These are phyloP conservation scores for Tulasnella sp. DNA, from an alignment of 768 basidiomycete species.

Conservation along the genomic window DNA sequence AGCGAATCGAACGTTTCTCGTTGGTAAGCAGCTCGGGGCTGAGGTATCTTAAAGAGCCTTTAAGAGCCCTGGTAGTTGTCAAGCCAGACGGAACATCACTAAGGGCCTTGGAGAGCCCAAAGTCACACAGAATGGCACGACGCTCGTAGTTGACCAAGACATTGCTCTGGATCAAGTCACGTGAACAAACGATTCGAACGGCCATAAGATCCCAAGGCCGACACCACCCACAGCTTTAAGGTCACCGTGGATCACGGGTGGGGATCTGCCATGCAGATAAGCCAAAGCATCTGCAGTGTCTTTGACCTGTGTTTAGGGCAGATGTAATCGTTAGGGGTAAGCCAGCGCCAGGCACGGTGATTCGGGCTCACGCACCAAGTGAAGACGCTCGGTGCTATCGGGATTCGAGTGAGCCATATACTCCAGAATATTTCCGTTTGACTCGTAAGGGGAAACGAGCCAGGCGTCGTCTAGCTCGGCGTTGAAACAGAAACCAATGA, in stretches of 20 bases:
- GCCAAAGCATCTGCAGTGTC: neutral
- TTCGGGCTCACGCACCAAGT: neutral
- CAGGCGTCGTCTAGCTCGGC: neutral
- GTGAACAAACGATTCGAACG: neutral
- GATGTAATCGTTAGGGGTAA: neutral
- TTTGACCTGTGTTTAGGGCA: neutral
- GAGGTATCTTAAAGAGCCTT: neutral
- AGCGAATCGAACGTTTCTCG: neutral
- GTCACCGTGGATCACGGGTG: neutral
- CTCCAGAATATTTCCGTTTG: neutral
- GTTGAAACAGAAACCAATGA: conserved; percentile 2
- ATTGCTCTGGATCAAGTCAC: neutral
- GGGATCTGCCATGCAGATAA: neutral
- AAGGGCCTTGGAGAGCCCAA: neutral
- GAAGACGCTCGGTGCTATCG: neutral
- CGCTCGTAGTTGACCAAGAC: neutral
- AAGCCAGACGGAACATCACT: neutral
- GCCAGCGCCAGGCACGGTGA: no score
- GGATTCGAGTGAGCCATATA: neutral
- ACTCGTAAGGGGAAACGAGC: neutral
- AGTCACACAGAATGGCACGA: conserved; percentile 11
- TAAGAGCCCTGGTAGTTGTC: neutral
- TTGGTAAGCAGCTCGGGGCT: conserved; percentile 5
- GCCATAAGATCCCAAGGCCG: neutral
- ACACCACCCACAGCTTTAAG: conserved; percentile 7